A percentile compares a stretch with the other conserved stretches of the same genome.
Conservation (phyloP, 176 grass and related monocot genomes). For the Zizania latifolia region DNA sequence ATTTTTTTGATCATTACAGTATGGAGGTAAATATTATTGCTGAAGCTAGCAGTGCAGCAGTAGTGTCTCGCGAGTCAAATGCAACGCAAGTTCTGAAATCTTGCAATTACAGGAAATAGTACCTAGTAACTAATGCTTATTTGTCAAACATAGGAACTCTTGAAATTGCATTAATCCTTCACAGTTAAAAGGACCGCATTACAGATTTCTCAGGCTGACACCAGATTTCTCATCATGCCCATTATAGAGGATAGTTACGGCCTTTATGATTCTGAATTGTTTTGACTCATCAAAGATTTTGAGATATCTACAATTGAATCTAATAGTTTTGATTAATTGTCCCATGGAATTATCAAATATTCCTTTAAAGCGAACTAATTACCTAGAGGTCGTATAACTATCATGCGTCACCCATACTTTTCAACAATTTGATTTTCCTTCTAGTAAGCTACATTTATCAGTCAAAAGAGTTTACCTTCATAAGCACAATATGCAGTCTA, state of each 20-base stretch:
- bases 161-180: neutral
- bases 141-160: neutral
- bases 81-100: neutral
- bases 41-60: neutral
- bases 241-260: neutral
- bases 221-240: neutral
- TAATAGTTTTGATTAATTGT: neutral
- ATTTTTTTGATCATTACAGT: neutral
- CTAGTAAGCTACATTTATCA: neutral
- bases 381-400: neutral
- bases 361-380: neutral
- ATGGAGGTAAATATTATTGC: neutral
- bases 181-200: neutral
- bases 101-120: neutral
- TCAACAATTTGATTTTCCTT: neutral
- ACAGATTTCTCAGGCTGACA: neutral
- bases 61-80: neutral
- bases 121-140: neutral
- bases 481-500: conserved; percentile 71
- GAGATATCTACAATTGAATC: neutral
- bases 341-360: neutral
- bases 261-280: neutral
- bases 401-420: neutral
- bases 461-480: conserved; percentile 45
- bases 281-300: neutral